Evolutionary conservation across 2,329 filamentous ascomycete species (phyloP), one percentile per base, ranked within the genome.

Genomic region (Pyrenophora seminiperda): DNA sequence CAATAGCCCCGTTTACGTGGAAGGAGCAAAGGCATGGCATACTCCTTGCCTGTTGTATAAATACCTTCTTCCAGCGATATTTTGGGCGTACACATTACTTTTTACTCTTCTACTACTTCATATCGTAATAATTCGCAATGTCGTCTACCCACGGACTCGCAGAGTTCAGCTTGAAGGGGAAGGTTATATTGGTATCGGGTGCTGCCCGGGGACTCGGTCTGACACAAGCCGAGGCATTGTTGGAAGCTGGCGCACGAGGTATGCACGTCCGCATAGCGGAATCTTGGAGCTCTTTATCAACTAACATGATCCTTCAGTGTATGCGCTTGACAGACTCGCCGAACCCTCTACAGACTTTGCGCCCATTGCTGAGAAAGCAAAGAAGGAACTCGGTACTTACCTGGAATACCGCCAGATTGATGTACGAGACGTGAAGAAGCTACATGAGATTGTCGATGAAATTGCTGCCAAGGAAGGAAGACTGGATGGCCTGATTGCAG

Each of bases 361-460:
- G 49, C 75, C 76, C 31, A 80, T 92, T 46, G 85, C 87, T 42
- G 77, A 81, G 56, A 81, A 83, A 42, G 88, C 88, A 31, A 75
- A 76, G 27, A 75, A 81, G 37, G 83, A 88, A 65, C 79, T 91
- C n/a, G 83, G 80, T 59, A 87, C 85, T 1, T 82, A 81, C 39
- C 74, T 94, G 34, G 80, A 85, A 44, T 96, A 95, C 77, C 85
- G 87, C 66, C 84, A 87, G 58, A 83, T 92, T 52, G 91, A 96
- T 67, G 90, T 96, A 14, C 84, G 89, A 22, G 85, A 94, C 66
- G 85, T 87, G 17, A 76, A 79, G 4, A 73, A 79, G 31, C 79
- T 96, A 37, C 87, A 92, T 69, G 77, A 76, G 33, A 81, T 89
- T 43, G 79, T 95, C 39, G 78, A 81, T 57, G 78, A 76, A 9